Evolutionary conservation across 108 stramenopile genomes (phyloP).

Genomic region (Schizochytrium sp.): DNA sequence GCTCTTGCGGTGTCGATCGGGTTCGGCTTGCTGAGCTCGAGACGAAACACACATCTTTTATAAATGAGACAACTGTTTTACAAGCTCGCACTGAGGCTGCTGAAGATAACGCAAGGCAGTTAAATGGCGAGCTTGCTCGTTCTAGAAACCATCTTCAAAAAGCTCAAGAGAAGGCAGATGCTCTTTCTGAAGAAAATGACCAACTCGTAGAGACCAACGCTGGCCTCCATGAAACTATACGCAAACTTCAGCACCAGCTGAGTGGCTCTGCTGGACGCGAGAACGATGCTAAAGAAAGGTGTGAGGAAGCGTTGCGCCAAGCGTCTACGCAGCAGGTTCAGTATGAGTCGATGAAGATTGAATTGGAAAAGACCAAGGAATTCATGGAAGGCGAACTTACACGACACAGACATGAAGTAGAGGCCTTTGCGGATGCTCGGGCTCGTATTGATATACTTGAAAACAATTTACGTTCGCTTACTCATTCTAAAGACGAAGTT

Average conservation of each 20-base stretch:
- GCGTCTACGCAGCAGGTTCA: neutral
- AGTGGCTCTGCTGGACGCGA: conserved; percentile 13
- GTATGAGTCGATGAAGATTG: conserved; percentile 11
- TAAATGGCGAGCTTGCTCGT: conserved; percentile 24
- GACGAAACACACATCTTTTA: neutral
- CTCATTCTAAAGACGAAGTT: neutral
- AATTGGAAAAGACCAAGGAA: neutral
- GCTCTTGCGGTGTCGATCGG: conserved; percentile 53
- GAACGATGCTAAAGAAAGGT: neutral
- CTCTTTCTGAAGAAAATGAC: conserved; percentile 46
- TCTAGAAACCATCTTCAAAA: conserved; percentile 32
- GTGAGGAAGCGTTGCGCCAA: neutral
- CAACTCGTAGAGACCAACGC: conserved; percentile 37
- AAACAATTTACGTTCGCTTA: neutral
- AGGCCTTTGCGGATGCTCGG: neutral
- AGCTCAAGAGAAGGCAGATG: neutral
- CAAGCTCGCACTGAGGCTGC: neutral
- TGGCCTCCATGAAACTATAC: neutral
- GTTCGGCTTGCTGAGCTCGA: conserved; percentile 10
- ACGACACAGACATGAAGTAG: neutral
- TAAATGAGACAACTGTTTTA: neutral
- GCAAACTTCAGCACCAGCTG: conserved; percentile 41
- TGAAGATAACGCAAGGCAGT: neutral
- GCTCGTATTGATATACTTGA: neutral
- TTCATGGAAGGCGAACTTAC: neutral